Percentiles rank a stretch among this genome's conserved stretches.
phyloP scores from a whole-genome alignment of 2,329 filamentous ascomycete genomes.

The Boeremia lycopersici region DNA sequence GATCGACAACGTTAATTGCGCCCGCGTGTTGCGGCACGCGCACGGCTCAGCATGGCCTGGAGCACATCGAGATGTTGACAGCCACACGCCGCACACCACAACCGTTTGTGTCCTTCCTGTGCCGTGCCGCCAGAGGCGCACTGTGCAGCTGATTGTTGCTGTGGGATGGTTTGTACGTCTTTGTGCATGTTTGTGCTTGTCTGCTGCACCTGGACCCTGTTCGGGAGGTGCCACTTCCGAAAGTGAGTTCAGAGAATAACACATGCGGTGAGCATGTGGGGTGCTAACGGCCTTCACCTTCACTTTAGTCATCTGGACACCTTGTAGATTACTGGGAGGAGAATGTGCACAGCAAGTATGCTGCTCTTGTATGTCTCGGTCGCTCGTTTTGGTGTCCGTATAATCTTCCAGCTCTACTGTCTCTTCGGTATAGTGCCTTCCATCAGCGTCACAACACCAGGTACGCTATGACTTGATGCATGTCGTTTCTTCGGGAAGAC shows the following conservation, averaged over 20 bases:
- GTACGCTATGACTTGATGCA: not conserved
- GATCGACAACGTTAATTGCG: slow-evolving; percentile 18
- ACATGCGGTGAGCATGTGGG: slow-evolving; percentile 6
- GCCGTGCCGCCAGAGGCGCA: not conserved
- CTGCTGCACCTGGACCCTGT: slow-evolving; percentile 2
- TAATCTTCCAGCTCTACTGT: not conserved
- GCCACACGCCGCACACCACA: not conserved
- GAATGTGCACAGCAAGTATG: not conserved
- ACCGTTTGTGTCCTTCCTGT: not conserved
- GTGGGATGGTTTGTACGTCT: not conserved
- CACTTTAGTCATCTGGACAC: not conserved
- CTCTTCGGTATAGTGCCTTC: not conserved
- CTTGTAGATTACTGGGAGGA: not conserved
- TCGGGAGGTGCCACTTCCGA: slow-evolving; percentile 7
- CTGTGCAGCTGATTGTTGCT: not conserved
- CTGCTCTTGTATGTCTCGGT: not conserved
- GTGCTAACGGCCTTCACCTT: not conserved
- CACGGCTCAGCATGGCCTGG: slow-evolving; percentile 2
- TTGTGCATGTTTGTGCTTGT: not conserved
- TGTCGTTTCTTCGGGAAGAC: not conserved
- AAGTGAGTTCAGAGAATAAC: not conserved
- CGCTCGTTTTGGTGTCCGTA: too few relatives aligned
- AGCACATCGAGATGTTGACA: not conserved
- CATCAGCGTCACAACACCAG: not conserved
- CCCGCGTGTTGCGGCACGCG: slow-evolving; percentile 8